Evolutionary conservation across 768 basidiomycete genomes (phyloP), one percentile per base, ranked within the genome.

Genomic region (Megacollybia marginata): DNA sequence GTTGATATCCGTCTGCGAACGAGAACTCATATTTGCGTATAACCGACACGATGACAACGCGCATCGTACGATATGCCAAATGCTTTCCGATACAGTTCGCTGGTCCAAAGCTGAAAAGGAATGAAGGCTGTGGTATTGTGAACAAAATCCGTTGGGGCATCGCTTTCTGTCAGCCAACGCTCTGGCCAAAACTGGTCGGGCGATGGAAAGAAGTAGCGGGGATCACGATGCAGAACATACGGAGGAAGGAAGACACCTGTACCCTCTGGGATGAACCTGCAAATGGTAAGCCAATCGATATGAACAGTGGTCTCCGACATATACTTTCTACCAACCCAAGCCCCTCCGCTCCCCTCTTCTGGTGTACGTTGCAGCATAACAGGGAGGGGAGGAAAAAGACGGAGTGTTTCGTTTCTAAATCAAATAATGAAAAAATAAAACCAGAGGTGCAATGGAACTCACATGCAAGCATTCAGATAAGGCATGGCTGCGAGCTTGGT

Each of bases 391-490:
- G 46, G 46, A 11, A 11, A 47, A 10, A 47, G 31, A n/a, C 46
- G 46, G 19, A 47, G 16, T 7, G 19, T 6, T 33, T 47, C 46
- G 13, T 47, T 40, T 18, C 38, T 40, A 8, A 3, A 18, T 40
- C 9, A 20, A 16, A 47, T 10, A 7, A 15, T 19, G 46, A 44
- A 6, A 35, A 38, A 40, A 3, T 23, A 36, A 45, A 15, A 18
- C 47, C 18, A 23, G n/a, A 28, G 31, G 2, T 19, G 19, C 19
- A 12, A 51, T 33, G 11, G 13, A 31, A 47, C 65, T 44, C 40
- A 66, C 66, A 68, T 54, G 57, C 63, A 62, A 5, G 66, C 66
- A 52, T 56, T 60, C 12, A 67, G 52, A 49, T 65, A 63, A 1
- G 52, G 48, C 47, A 68, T 52, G 6, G 56, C 52, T 8, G 55